Base-by-base conservation (phyloP, 495 filamentous ascomycete genomes). In the Tetracladium setigerum region DNA sequence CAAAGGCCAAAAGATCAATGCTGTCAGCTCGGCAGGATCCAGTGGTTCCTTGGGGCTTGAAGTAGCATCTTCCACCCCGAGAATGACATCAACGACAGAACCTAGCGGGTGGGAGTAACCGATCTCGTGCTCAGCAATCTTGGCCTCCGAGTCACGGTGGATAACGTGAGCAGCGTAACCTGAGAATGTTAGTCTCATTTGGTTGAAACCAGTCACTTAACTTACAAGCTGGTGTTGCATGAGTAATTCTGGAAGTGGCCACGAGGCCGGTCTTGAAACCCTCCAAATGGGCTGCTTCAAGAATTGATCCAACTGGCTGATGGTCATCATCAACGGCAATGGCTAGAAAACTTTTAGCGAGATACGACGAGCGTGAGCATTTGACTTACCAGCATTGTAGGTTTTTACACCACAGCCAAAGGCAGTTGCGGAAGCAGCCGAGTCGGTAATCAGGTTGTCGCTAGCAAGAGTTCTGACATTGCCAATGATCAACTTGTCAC, bases 61-160 rank as follows among this genome's bases (percentile, higher is more conserved):
- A 67, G 47, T 52, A 64, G 35, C 64, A 67, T 17, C 37, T 54
- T 10, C 64, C 64, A 32, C 64, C 64, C 64, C 64, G 32, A 67
- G 43, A 8, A 65, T 12, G 37, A 67, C 31, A 50, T 67, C 64
- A 12, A 67, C 64, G 39, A 42, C 48, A 14, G 48, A 43, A 5
- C 61, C 58, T n/a, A 64, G 18, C 1, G 59, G 62, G 39, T 64
- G 62, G 16, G 55, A 54, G 36, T 61, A 42, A 13, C 62, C 59
- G 43, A 65, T 50, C 19, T 51, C 49, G 16, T 65, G 62, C 15
- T 64, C 61, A 16, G 62, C 62, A 46, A 65, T 65, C 9, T 57
- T 56, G 38, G 49, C 47, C 32, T 65, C 62, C 22, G 50, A 32
- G 35, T 60, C 53, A 13, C 62, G 61, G 46, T 62, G 50, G 33